These are phyloP conservation scores for Fraxinus platypoda DNA, from an alignment of 305 asterid genomes.

Conservation along the genomic window DNA sequence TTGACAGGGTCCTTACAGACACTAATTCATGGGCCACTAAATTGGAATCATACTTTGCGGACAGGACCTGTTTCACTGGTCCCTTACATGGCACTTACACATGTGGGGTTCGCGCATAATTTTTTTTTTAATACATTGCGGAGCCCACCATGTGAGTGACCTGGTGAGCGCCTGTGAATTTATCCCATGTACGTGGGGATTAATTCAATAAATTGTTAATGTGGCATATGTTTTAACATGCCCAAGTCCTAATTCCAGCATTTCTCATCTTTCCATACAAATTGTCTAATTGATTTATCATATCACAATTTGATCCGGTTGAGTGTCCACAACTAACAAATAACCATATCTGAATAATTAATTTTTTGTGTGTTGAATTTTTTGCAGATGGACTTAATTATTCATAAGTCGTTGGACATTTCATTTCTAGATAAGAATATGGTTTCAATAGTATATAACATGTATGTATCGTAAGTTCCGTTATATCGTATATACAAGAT, in stretches of 20 bases:
- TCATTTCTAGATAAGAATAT: constrained; percentile 17
- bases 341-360: neutral
- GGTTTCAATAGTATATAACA: neutral
- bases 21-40: too few species aligned
- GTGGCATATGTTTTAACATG: constrained; percentile 24
- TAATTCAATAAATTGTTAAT: neutral
- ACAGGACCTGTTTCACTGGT: too few species aligned
- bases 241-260: constrained; percentile 22
- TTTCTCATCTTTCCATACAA: constrained; percentile 33
- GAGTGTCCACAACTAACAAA: neutral
- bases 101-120: too few species aligned
- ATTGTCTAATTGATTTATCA: neutral
- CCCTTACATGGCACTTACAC: too few species aligned
- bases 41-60: too few species aligned
- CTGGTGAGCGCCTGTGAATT: too few species aligned
- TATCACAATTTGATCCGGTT: constrained; percentile 4
- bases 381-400: constrained; percentile 12
- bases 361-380: constrained; percentile 7
- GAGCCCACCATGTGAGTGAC: too few species aligned
- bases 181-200: too few species aligned
- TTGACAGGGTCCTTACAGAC: neutral
- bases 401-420: constrained; percentile 17
- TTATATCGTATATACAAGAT: neutral
- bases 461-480: neutral
- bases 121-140: too few species aligned